These are phyloP conservation scores for Fusarium sp. DNA, from an alignment of 2,329 filamentous ascomycete genomes.

Conservation along the genomic window DNA sequence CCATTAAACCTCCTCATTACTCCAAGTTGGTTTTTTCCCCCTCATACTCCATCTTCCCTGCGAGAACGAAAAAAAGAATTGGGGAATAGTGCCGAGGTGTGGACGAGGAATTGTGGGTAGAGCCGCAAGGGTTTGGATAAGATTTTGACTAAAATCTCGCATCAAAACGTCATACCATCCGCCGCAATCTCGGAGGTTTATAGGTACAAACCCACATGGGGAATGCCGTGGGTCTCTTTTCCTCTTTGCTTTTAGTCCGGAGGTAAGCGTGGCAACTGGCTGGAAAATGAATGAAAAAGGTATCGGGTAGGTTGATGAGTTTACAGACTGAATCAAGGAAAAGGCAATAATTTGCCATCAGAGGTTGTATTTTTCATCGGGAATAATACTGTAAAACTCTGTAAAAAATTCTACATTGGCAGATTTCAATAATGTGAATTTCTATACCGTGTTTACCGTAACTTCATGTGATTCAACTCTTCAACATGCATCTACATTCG, in stretches of 20 bases:
- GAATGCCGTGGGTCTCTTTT: conserved; percentile 3
- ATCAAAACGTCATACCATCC: conserved; percentile 18
- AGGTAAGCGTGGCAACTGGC: conserved; percentile 9
- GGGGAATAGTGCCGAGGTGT: conserved; percentile 32
- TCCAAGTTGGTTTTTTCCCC: conserved; percentile 16
- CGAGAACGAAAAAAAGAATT: conserved; percentile 31
- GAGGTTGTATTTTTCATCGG: too few species aligned
- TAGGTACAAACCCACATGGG: not conserved
- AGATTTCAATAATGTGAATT: too few species aligned
- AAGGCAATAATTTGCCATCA: not conserved
- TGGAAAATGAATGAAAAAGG: not conserved
- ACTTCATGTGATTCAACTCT: not conserved
- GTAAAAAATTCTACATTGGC: not conserved
- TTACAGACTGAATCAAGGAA: not conserved
- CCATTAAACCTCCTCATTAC: conserved; percentile 19
- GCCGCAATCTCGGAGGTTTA: conserved; percentile 8
- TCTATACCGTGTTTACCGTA: not conserved
- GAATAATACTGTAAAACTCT: not conserved
- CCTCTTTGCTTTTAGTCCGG: not conserved
- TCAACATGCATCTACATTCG: not conserved
- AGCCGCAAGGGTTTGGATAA: not conserved
- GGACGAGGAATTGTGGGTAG: conserved; percentile 16
- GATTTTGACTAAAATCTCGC: conserved; percentile 16
- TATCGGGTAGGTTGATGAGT: conserved; percentile 16
- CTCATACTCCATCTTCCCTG: conserved; percentile 7